phyloP scores from a whole-genome alignment of 179 eudicot species.

The Spergularia azorica region DNA sequence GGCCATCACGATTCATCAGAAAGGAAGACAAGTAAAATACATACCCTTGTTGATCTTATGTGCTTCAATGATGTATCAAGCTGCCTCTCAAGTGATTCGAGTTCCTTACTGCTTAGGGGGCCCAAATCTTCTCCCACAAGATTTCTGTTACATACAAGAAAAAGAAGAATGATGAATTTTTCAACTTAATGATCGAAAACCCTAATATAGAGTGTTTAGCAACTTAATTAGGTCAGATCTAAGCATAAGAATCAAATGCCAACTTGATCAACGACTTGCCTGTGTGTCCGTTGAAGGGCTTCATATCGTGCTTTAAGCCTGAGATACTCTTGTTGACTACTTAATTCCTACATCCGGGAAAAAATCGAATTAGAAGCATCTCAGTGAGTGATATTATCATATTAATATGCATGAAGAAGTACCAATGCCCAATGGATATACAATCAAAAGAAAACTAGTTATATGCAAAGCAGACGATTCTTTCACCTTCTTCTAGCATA shows the following conservation, averaged over 20 bases:
- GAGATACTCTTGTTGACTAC: conserved; percentile 90
- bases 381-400: too few relatives aligned
- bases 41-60: conserved; percentile 79
- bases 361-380: neutral
- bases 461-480: too few relatives aligned
- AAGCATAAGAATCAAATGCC: neutral
- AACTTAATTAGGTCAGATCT: too few relatives aligned
- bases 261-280: conserved; percentile 32
- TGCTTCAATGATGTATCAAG: conserved; percentile 88
- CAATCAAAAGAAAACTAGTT: neutral
- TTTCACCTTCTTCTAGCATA: too few relatives aligned
- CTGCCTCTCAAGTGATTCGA: conserved; percentile 88
- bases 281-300: conserved; percentile 73
- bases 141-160: conserved; percentile 42
- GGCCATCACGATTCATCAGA: too few relatives aligned
- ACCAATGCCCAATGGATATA: neutral
- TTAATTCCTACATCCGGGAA: conserved; percentile 56
- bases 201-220: too few relatives aligned
- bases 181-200: neutral
- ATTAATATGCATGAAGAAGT: too few relatives aligned
- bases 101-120: conserved; percentile 83
- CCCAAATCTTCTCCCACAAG: conserved; percentile 98
- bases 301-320: conserved; percentile 85
- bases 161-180: neutral
- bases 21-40: neutral